Percentiles rank a stretch among this genome's conserved stretches.
These are phyloP conservation scores for Aspergillus sp. DNA, from an alignment of 2,329 filamentous ascomycete genomes.

Conservation along the genomic window DNA sequence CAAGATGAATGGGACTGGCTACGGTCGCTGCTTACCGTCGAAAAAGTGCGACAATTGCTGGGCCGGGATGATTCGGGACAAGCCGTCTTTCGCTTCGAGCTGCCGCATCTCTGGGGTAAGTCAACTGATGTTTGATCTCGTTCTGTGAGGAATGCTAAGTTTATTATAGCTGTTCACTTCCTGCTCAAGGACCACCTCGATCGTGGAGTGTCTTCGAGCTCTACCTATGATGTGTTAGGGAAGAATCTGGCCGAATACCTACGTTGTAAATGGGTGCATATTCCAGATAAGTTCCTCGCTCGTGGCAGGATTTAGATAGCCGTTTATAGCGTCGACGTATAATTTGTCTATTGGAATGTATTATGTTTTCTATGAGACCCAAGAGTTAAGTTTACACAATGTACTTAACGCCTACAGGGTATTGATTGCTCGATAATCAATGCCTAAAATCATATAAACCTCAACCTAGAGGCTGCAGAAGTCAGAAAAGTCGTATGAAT, in stretches of 20 bases:
- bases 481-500: no score
- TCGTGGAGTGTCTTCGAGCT: constrained; percentile 36
- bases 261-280: constrained; percentile 35
- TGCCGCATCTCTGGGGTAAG: constrained; percentile 39
- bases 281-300: constrained; percentile 23
- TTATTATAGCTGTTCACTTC: constrained; percentile 32
- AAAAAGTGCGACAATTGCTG: constrained; percentile 18
- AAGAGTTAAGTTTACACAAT: no score
- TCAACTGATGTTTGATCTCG: no score
- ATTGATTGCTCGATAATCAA: no score
- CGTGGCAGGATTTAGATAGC: background rate
- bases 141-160: background rate
- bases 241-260: constrained; percentile 43
- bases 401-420: no score
- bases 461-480: no score
- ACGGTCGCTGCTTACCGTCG: constrained; percentile 18
- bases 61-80: constrained; percentile 10
- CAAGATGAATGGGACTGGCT: constrained; percentile 48
- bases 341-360: no score
- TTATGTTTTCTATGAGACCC: no score
- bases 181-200: constrained; percentile 40
- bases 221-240: constrained; percentile 39
- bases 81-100: constrained; percentile 48
- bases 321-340: no score
- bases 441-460: no score